Conservation (phyloP, 202 grass and related monocot species). For the Dendrocalamus latiflorus region DNA sequence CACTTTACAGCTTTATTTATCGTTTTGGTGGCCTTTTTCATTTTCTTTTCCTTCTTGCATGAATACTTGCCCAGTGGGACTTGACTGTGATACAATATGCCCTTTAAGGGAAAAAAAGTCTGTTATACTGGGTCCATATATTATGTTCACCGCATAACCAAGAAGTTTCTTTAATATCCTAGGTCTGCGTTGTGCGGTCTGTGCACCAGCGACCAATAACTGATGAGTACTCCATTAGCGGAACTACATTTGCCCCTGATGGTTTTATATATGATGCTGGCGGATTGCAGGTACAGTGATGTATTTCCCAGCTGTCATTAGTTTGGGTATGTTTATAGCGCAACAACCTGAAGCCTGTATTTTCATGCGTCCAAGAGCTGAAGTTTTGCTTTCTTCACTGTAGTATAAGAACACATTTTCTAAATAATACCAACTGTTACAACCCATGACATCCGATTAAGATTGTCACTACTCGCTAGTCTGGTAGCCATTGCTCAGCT, state of each 20-base stretch:
- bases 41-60: conserved; percentile 31
- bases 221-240: conserved; percentile 79
- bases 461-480: conserved; percentile 10
- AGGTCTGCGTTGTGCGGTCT: conserved; percentile 92
- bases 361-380: too few relatives aligned
- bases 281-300: too few relatives aligned
- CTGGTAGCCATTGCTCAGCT: too few relatives aligned
- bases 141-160: conserved; percentile 1
- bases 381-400: too few relatives aligned
- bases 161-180: conserved; percentile 27
- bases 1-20: background rate
- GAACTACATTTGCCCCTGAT: conserved; percentile 96
- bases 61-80: background rate
- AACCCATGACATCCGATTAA: background rate
- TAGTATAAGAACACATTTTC: background rate
- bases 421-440: background rate
- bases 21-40: background rate
- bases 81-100: background rate
- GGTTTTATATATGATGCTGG: too few relatives aligned
- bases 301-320: too few relatives aligned
- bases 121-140: background rate
- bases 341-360: too few relatives aligned
- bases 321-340: too few relatives aligned
- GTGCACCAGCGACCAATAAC: conserved; percentile 78
- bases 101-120: conserved; percentile 21